phyloP scores from a whole-genome alignment of 1,284 basidiomycete species.

The Ceratobasidium papillatum region DNA sequence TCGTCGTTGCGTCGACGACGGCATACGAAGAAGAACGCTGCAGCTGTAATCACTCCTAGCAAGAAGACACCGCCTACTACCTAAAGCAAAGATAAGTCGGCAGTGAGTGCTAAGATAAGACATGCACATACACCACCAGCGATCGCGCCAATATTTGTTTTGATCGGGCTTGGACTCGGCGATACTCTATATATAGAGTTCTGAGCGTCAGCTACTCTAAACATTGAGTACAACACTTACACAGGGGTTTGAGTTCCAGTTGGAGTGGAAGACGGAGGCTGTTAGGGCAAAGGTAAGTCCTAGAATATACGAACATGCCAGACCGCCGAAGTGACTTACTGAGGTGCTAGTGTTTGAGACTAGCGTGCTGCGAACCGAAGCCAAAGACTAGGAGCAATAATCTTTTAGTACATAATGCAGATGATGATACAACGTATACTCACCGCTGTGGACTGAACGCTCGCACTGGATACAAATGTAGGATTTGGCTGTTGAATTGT shows the following conservation, averaged over 20 bases:
- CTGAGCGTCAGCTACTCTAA: neutral
- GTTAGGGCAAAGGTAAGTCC: neutral
- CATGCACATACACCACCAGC: constrained; percentile 23
- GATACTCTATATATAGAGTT: neutral
- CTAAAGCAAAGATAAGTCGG: neutral
- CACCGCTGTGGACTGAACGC: constrained; percentile 8
- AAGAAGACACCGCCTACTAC: constrained; percentile 21
- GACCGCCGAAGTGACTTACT: neutral
- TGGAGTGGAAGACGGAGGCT: neutral
- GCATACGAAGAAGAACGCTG: constrained; percentile 11
- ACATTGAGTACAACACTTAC: neutral
- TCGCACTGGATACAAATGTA: constrained; percentile 5
- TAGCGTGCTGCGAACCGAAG: neutral
- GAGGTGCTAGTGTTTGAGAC: neutral
- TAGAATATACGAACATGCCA: neutral
- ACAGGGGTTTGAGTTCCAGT: neutral
- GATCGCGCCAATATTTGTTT: constrained; percentile 19
- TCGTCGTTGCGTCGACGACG: neutral
- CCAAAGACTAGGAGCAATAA: neutral
- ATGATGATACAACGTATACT: neutral
- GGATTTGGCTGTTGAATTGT: neutral
- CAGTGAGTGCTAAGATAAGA: neutral
- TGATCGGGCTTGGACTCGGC: neutral
- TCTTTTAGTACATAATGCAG: neutral
- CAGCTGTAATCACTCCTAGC: constrained; percentile 1